A percentile compares a stretch with the other conserved stretches of the same genome.
Conservation (phyloP, 768 basidiomycete genomes). For the Suillus bovinus region DNA sequence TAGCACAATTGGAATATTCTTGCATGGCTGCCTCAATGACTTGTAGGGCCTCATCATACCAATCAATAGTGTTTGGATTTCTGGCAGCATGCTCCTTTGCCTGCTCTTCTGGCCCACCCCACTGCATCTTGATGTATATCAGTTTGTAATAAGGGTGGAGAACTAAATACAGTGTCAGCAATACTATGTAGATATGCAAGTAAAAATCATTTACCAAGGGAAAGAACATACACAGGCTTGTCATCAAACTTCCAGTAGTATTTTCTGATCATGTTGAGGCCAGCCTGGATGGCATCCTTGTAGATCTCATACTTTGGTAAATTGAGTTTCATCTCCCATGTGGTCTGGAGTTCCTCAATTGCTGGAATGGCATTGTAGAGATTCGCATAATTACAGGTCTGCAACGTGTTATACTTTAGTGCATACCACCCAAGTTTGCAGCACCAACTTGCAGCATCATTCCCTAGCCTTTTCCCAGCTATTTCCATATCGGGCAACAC, state of each 20-base stretch:
- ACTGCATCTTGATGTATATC: slow-evolving; percentile 23
- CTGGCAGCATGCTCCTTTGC: slow-evolving; percentile 5
- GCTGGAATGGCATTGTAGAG: slow-evolving; percentile 31
- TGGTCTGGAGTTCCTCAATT: slow-evolving; percentile 27
- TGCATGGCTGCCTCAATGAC: slow-evolving; percentile 12
- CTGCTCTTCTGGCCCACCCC: slow-evolving; percentile 32
- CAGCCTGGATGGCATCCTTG: slow-evolving; percentile 19
- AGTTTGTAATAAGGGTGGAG: slow-evolving; percentile 37
- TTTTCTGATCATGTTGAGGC: slow-evolving; percentile 26
- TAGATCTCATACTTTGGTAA: slow-evolving; percentile 17
- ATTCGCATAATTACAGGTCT: too few relatives aligned
- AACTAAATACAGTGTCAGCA: slow-evolving; percentile 14
- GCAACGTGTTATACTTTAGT: too few relatives aligned
- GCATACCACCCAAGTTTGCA: too few relatives aligned
- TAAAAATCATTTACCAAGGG: slow-evolving; percentile 22
- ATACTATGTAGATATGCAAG: neutral
- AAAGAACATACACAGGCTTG: slow-evolving; percentile 20
- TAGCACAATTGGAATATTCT: neutral
- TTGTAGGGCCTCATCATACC: slow-evolving; percentile 16
- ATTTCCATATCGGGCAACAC: too few relatives aligned
- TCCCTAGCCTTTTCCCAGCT: too few relatives aligned
- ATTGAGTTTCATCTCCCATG: slow-evolving; percentile 27
- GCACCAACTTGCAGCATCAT: too few relatives aligned
- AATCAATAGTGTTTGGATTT: slow-evolving; percentile 16
- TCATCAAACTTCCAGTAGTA: slow-evolving; percentile 23